Evolutionary conservation across 176 grass and related monocot genomes (phyloP).

Genomic region (Phoenix roebelenii): DNA sequence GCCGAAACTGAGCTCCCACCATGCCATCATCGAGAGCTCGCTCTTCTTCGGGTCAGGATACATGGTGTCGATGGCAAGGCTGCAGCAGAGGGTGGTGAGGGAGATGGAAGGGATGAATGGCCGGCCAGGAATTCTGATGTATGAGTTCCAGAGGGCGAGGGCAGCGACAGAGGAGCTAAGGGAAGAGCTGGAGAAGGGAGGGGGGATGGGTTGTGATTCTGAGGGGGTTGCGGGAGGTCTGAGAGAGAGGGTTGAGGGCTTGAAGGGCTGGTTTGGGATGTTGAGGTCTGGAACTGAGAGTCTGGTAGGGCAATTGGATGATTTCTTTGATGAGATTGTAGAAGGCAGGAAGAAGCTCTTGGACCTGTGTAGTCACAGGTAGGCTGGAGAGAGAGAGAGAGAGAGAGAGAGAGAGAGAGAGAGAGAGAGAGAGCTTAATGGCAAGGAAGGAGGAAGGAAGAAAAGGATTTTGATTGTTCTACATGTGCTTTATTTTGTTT

Average conservation of each 20-base stretch:
- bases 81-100: conserved; percentile 11
- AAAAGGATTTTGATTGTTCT: too few relatives aligned
- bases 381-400: background rate
- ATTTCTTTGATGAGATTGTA: conserved; percentile 98
- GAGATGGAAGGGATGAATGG: conserved; percentile 1
- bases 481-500: too few relatives aligned
- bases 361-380: conserved; percentile 85
- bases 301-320: conserved; percentile 78
- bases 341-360: conserved; percentile 96
- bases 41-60: conserved; percentile 2
- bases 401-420: conserved; percentile 5
- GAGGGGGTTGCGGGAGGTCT: conserved; percentile 4
- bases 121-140: background rate
- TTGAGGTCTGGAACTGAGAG: conserved; percentile 76
- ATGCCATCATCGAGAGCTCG: background rate
- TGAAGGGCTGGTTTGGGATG: conserved; percentile 70
- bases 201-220: conserved; percentile 16
- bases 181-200: conserved; percentile 64
- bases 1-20: background rate
- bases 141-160: conserved; percentile 24
- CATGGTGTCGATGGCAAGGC: conserved; percentile 1
- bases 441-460: background rate
- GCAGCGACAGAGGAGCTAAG: conserved; percentile 22
- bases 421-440: conserved; percentile 4
- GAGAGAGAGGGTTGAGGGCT: conserved; percentile 59